These are phyloP conservation scores for Trichoderma koningii DNA, from an alignment of 2,329 filamentous ascomycete species.

Conservation along the genomic window DNA sequence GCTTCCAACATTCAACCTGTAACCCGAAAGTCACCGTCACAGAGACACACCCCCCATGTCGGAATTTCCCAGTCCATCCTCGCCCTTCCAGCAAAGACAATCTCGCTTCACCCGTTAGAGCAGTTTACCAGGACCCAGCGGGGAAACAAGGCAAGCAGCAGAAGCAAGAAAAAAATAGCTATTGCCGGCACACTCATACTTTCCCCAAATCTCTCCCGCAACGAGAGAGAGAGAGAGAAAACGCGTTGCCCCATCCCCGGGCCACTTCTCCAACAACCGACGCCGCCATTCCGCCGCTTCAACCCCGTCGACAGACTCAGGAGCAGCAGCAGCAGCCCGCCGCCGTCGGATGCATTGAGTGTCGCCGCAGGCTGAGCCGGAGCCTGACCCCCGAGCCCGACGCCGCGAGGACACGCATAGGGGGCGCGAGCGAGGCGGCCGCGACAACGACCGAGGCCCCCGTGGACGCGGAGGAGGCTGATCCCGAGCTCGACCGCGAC, in stretches of 20 bases:
- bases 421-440: conserved; percentile 5
- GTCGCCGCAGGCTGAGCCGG: conserved; percentile 23
- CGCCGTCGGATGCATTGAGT: conserved; percentile 27
- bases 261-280: background rate
- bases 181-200: background rate
- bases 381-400: conserved; percentile 27
- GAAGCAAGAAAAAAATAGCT: no score
- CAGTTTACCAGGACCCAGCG: conserved; percentile 8
- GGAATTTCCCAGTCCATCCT: conserved; percentile 26
- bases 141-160: background rate
- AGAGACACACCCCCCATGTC: conserved; percentile 15
- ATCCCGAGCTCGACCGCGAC: background rate
- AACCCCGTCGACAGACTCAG: background rate
- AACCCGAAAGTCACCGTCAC: conserved; percentile 16
- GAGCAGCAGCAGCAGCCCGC: background rate
- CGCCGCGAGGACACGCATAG: conserved; percentile 14
- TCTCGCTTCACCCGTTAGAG: conserved; percentile 18
- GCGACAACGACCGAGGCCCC: background rate
- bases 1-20: no score
- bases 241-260: no score
- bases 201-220: background rate
- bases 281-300: conserved; percentile 17
- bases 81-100: conserved; percentile 15
- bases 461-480: background rate
- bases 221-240: no score